A percentile compares a stretch with the other conserved stretches of the same genome.
These are phyloP conservation scores for Nemania sp. DNA, from an alignment of 2,329 filamentous ascomycete genomes.

Conservation along the genomic window DNA sequence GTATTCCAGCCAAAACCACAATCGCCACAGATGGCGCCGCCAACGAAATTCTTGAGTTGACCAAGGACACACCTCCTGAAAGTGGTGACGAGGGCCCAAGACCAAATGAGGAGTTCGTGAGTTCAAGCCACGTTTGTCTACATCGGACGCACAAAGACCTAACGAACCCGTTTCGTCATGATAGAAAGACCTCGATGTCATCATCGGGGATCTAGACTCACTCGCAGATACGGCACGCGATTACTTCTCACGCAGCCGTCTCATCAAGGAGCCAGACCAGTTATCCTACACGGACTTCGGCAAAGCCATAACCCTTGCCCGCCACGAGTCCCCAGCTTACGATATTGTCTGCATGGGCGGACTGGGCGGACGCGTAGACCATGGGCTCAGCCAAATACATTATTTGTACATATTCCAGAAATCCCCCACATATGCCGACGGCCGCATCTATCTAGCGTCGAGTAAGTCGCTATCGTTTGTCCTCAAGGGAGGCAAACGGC, in stretches of 20 bases:
- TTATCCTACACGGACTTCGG: slow-evolving; percentile 91
- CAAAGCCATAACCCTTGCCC: slow-evolving; percentile 72
- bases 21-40: slow-evolving; percentile 94
- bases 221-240: slow-evolving; percentile 68
- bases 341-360: slow-evolving; percentile 87
- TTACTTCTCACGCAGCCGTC: slow-evolving; percentile 74
- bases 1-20: slow-evolving; percentile 67
- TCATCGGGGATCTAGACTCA: slow-evolving; percentile 94
- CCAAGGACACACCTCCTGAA: slow-evolving; percentile 25
- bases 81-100: neutral
- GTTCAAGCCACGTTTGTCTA: neutral
- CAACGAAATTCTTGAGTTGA: slow-evolving; percentile 73
- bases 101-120: slow-evolving; percentile 24
- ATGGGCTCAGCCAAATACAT: slow-evolving; percentile 89
- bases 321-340: slow-evolving; percentile 36
- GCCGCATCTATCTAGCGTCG: slow-evolving; percentile 81
- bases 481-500: slow-evolving; percentile 67
- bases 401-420: slow-evolving; percentile 77
- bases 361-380: slow-evolving; percentile 90
- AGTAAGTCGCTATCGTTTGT: slow-evolving; percentile 85
- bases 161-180: neutral
- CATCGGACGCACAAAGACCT: neutral
- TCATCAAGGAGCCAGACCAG: slow-evolving; percentile 82
- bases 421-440: slow-evolving; percentile 59
- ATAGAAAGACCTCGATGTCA: slow-evolving; percentile 72